Evolutionary conservation across 2,329 filamentous ascomycete genomes (phyloP).

Genomic region (Hymenoscyphus scutula): DNA sequence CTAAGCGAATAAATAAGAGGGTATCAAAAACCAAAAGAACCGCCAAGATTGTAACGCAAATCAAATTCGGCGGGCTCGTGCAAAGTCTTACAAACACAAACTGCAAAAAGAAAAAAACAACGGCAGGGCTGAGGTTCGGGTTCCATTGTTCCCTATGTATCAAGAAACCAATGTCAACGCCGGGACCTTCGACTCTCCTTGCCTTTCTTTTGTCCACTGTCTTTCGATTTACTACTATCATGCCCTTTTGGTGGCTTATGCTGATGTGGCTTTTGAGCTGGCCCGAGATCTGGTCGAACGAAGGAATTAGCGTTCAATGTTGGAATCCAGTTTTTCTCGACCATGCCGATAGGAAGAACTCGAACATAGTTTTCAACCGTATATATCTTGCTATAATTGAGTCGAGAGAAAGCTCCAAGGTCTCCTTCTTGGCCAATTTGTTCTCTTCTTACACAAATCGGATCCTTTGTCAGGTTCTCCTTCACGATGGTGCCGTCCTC

Average conservation of each 20-base stretch:
- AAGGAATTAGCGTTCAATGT: constrained; percentile 14
- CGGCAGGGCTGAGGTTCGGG: neutral
- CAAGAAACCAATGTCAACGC: neutral
- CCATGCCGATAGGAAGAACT: constrained; percentile 29
- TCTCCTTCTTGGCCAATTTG: constrained; percentile 15
- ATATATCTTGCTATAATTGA: constrained; percentile 34
- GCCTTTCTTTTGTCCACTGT: constrained; percentile 10
- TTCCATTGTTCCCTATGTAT: neutral
- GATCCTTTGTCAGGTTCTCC: constrained; percentile 23
- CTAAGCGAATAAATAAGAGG: neutral
- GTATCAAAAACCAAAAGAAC: neutral
- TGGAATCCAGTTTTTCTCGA: constrained; percentile 18
- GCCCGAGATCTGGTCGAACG: constrained; percentile 10
- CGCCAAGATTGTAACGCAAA: neutral
- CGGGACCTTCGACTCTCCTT: constrained; percentile 11
- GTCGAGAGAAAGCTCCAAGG: constrained; percentile 21
- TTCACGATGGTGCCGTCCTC: constrained; percentile 14
- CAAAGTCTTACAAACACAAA: neutral
- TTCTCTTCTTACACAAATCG: constrained; percentile 24
- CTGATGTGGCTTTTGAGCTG: constrained; percentile 12
- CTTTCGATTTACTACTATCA: neutral
- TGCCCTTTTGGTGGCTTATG: constrained; percentile 10
- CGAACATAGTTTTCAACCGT: constrained; percentile 32
- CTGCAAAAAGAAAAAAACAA: neutral
- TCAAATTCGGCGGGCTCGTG: neutral